These are phyloP conservation scores for Teratosphaeria epicoccoides DNA, from an alignment of 2,329 filamentous ascomycete species.

Conservation along the genomic window DNA sequence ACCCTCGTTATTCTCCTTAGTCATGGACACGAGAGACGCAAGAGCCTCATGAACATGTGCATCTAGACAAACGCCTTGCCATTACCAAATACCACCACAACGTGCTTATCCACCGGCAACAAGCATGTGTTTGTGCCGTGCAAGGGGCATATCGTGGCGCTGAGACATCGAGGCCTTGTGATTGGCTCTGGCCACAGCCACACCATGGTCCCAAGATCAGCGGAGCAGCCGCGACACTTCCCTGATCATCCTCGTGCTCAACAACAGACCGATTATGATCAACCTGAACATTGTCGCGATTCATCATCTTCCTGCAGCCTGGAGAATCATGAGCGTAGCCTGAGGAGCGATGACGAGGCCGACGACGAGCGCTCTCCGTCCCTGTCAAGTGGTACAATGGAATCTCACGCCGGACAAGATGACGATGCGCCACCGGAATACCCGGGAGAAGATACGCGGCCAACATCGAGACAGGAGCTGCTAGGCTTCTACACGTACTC, in stretches of 20 bases:
- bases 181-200: neutral
- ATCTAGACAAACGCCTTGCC: too few species aligned
- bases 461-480: constrained; percentile 79
- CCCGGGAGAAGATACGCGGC: constrained; percentile 73
- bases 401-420: neutral
- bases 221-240: neutral
- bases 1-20: too few species aligned
- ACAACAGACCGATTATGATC: neutral
- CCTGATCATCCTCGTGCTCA: neutral
- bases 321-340: neutral
- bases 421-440: constrained; percentile 43
- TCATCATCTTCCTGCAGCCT: neutral
- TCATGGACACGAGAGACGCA: too few species aligned
- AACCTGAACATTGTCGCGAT: neutral
- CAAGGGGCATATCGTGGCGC: neutral
- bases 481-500: constrained; percentile 93
- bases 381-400: neutral
- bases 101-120: too few species aligned
- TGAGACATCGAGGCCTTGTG: neutral
- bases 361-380: constrained; percentile 3
- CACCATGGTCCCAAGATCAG: neutral
- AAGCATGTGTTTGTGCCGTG: neutral
- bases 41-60: too few species aligned
- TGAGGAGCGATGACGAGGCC: constrained; percentile 1
- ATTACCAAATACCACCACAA: too few species aligned